phyloP scores from a whole-genome alignment of 164 flowering plant genomes.

The Tetracentron sinense region DNA sequence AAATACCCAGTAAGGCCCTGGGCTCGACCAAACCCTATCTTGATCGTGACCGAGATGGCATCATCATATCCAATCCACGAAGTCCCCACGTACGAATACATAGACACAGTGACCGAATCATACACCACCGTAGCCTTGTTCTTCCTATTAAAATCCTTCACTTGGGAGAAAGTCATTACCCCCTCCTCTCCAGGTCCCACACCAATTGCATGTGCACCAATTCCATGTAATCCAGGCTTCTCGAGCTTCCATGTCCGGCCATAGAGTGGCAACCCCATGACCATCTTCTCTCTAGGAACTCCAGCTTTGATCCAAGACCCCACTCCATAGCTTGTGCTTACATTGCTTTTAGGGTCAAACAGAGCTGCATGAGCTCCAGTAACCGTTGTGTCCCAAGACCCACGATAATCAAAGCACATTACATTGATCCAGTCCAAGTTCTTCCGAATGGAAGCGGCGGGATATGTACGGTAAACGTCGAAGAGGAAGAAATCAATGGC shows the following conservation, averaged over 20 bases:
- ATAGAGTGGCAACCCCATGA: conserved; percentile 24
- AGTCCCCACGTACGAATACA: conserved; percentile 27
- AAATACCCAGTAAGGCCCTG: conserved; percentile 36
- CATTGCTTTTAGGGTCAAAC: conserved; percentile 11
- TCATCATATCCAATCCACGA: conserved; percentile 52
- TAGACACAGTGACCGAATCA: conserved; percentile 22
- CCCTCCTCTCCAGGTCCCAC: too few relatives aligned
- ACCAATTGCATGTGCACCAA: conserved; percentile 25
- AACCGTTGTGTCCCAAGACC: conserved; percentile 15
- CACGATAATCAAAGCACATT: conserved; percentile 25
- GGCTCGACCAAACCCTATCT: conserved; percentile 26
- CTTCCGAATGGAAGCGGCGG: conserved; percentile 2
- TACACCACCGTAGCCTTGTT: conserved; percentile 21
- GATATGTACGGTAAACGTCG: conserved; percentile 6
- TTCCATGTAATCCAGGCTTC: conserved; percentile 15
- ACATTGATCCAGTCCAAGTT: conserved; percentile 17
- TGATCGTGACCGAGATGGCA: conserved; percentile 10
- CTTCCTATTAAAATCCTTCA: conserved; percentile 14
- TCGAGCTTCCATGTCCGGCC: conserved; percentile 21
- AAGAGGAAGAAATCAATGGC: conserved; percentile 1
- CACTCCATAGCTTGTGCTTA: conserved; percentile 24
- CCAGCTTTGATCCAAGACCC: conserved; percentile 13
- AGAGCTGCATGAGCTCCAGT: conserved; percentile 21
- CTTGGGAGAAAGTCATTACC: conserved; percentile 8
- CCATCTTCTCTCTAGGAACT: conserved; percentile 9